Evolutionary conservation across 305 asterid species (phyloP).

Genomic region (Rubia occidens): DNA sequence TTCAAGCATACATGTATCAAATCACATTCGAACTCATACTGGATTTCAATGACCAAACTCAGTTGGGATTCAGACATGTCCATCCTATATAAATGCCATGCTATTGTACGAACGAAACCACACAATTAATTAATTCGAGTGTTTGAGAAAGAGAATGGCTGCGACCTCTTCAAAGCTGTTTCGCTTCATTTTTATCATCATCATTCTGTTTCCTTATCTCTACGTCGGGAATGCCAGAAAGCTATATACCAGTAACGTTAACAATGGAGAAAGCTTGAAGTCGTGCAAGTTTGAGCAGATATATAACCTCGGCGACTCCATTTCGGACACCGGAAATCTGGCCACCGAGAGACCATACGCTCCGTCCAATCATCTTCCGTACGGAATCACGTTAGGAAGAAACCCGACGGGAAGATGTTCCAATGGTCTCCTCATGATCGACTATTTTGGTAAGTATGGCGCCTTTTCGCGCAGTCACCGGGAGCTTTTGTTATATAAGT

Average conservation of each 20-base stretch:
- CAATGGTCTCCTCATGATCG: constrained; percentile 6
- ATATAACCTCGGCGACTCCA: background rate
- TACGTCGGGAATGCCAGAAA: background rate
- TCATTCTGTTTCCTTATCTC: background rate
- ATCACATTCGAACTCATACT: no score
- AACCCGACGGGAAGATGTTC: constrained; percentile 5
- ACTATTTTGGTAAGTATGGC: constrained; percentile 3
- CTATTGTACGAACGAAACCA: no score
- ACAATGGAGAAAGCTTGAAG: no score
- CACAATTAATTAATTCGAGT: no score
- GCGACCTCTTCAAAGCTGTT: no score
- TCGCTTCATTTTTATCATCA: background rate
- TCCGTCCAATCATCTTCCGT: background rate
- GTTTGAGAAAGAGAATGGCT: background rate
- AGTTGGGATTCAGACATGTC: no score
- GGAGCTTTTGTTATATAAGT: no score
- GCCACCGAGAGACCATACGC: background rate
- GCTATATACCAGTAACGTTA: background rate
- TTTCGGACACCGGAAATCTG: background rate
- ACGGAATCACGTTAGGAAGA: background rate
- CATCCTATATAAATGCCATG: no score
- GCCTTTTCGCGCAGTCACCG: no score
- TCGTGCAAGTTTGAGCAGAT: background rate
- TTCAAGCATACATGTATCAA: no score
- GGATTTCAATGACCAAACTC: background rate